Evolutionary conservation across 139 green algal species (phyloP).

Genomic region (Chlamydomonas schloesseri): DNA sequence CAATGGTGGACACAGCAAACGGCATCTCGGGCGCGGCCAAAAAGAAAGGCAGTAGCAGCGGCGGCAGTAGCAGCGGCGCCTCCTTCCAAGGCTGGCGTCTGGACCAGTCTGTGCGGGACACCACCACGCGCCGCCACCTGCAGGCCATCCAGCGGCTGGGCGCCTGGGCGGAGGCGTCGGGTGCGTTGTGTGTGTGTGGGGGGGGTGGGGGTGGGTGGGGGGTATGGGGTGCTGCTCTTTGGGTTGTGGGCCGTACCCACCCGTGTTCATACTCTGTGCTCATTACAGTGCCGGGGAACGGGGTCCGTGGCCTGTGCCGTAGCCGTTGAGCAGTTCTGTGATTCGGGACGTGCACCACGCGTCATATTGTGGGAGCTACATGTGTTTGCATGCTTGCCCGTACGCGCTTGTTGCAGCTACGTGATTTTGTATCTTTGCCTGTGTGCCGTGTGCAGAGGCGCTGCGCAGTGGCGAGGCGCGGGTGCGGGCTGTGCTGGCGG

Average conservation of each 20-base stretch:
- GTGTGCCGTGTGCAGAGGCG: background rate
- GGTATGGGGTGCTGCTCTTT: too few species aligned
- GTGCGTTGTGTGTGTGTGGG: background rate
- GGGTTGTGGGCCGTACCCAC: too few species aligned
- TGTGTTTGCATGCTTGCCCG: too few species aligned
- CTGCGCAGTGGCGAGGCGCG: slow-evolving; percentile 43
- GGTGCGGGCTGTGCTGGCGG: slow-evolving; percentile 43
- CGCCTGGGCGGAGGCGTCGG: background rate
- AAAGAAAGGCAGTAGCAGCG: background rate
- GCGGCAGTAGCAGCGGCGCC: background rate
- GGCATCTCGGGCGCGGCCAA: background rate
- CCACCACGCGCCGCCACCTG: slow-evolving; percentile 59
- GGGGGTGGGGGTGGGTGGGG: background rate
- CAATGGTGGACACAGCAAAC: background rate
- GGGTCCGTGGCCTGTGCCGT: too few species aligned
- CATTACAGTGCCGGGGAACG: too few species aligned
- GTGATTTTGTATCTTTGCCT: background rate
- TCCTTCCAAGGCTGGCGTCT: slow-evolving; percentile 43
- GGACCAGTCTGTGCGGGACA: slow-evolving; percentile 51
- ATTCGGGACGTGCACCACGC: too few species aligned
- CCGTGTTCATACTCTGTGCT: too few species aligned
- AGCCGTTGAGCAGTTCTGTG: too few species aligned
- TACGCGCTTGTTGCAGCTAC: too few species aligned
- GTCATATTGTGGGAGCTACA: too few species aligned
- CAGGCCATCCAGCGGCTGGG: slow-evolving; percentile 54